Conservation (phyloP, 441 rosid genomes). For the Isatis lusitanica region DNA sequence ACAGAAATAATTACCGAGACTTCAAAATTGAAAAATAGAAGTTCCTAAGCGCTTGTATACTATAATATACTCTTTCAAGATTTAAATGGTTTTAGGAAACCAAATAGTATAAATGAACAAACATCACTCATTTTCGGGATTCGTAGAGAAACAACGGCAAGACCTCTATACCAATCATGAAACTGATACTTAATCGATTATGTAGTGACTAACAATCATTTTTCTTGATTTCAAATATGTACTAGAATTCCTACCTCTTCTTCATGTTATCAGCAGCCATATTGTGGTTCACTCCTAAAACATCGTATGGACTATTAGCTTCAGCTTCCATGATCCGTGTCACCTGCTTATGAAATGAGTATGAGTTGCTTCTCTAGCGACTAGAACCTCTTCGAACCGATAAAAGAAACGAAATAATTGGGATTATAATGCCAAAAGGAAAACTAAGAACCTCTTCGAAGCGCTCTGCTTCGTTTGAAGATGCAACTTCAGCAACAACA, state of each 20-base stretch:
- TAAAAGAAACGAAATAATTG: too few relatives aligned
- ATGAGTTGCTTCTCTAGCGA: slow-evolving; percentile 9
- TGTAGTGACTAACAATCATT: not conserved
- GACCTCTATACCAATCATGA: slow-evolving; percentile 1
- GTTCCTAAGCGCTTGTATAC: not conserved
- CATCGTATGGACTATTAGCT: slow-evolving; percentile 67
- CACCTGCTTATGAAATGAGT: slow-evolving; percentile 49
- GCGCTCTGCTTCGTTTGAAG: slow-evolving; percentile 92
- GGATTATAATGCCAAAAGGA: not conserved
- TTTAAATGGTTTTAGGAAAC: not conserved
- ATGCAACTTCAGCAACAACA: slow-evolving; percentile 86
- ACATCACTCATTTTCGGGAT: not conserved
- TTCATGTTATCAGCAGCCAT: slow-evolving; percentile 78
- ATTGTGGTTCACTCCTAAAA: slow-evolving; percentile 74
- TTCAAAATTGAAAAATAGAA: not conserved
- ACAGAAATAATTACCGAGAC: not conserved
- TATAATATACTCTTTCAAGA: not conserved
- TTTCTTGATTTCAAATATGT: not conserved
- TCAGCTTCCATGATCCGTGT: slow-evolving; percentile 83
- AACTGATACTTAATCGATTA: not conserved
- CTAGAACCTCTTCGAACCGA: not conserved
- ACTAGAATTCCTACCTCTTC: slow-evolving; percentile 60
- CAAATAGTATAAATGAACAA: not conserved
- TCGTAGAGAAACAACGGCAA: not conserved
- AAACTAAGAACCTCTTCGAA: slow-evolving; percentile 78